phyloP scores from a whole-genome alignment of 441 rosid genomes.

The Adansonia grandidieri region DNA sequence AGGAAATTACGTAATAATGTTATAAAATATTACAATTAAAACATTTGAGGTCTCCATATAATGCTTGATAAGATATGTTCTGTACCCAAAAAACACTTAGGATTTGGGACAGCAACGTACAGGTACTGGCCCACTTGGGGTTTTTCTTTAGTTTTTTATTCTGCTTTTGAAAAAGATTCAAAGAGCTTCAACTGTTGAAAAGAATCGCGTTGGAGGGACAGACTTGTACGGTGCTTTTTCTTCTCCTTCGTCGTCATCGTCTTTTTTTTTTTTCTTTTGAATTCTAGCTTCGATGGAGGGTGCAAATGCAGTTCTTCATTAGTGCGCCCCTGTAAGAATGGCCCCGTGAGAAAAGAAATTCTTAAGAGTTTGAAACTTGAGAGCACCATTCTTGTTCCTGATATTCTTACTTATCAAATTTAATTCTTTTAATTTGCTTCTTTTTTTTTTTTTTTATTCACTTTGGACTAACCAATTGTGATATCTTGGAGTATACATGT shows the following conservation, averaged over 20 bases:
- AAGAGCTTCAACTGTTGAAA: constrained; percentile 15
- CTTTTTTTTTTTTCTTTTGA: neutral
- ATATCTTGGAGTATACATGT: neutral
- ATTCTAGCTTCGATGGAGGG: constrained; percentile 14
- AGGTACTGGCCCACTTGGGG: constrained; percentile 28
- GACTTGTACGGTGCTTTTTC: neutral
- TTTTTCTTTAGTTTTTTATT: constrained; percentile 16
- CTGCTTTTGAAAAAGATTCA: constrained; percentile 21
- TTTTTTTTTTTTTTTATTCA: too few species aligned
- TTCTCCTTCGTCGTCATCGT: neutral
- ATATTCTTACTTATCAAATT: neutral
- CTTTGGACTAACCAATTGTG: neutral
- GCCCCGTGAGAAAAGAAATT: neutral
- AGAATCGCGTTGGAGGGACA: neutral
- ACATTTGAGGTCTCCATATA: too few species aligned
- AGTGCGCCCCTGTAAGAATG: neutral
- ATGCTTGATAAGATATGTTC: too few species aligned
- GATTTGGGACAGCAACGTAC: constrained; percentile 27
- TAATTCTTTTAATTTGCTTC: too few species aligned
- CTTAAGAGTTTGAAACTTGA: neutral
- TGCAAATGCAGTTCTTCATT: neutral
- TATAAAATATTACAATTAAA: too few species aligned
- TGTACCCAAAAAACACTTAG: neutral
- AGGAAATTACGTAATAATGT: too few species aligned
- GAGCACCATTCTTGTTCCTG: neutral